Base-by-base conservation (phyloP, 345 rosid genomes). In the Carallia brachiata region DNA sequence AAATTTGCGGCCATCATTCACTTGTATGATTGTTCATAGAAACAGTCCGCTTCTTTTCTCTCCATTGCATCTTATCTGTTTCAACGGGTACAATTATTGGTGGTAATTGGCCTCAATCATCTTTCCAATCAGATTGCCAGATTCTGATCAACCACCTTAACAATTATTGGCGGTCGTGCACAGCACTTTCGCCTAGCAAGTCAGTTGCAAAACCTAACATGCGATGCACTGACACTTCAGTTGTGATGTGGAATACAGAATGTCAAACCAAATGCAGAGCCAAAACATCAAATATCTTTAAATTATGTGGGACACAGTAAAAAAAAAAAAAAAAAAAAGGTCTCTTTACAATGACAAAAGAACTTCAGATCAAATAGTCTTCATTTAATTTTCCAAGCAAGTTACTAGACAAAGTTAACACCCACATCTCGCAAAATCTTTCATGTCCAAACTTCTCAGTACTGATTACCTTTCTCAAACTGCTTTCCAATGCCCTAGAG, bases 351-450 rank as follows among this genome's bases (percentile, higher is more conserved):
- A 50, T 61, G 53, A 53, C 69, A 55, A 67, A 55, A 62, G 59
- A 79, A 50, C 70, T 40, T 50, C 50, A 65, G 55, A 70, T 68
- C 36, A 71, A 19, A 30, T 6, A n/a, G 70, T 62, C 27, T 69
- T 79, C 77, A 77, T 75, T 79, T 61, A 74, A 76, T 57, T 76
- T n/a, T 60, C 54, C 27, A 68, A 59, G 74, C 68, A 72, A 68
- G 63, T 52, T 63, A 63, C 70, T 36, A 37, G 62, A 68, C 32
- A 70, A 66, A 62, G 56, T 30, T 17, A 64, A 53, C 58, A 78
- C 70, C 69, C 17, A 5, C 65, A 9, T 40, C 72, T 61, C 62
- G 52, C 6, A 44, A 58, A 39, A 48, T 67, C 74, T 55, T 28
- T n/a, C 28, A 62, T 52, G 57, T 54, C 77, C 72, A 75, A 61